phyloP scores from a whole-genome alignment of 2,329 filamentous ascomycete genomes.

The Cladosporium sp. region DNA sequence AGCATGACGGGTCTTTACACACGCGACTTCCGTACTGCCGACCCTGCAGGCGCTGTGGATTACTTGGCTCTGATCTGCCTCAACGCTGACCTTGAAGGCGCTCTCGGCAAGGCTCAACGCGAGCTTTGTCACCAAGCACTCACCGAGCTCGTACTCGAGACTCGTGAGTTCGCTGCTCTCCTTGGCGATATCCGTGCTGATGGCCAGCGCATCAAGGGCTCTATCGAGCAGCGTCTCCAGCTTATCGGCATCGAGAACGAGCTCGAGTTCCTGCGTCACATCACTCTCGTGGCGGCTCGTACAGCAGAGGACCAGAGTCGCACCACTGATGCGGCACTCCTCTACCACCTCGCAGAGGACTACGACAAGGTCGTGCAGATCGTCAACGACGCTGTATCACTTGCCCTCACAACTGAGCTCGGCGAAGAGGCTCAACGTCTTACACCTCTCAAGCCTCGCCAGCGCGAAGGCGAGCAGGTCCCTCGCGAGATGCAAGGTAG shows the following conservation, averaged over 20 bases:
- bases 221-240: conserved; percentile 80
- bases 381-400: conserved; percentile 84
- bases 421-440: conserved; percentile 77
- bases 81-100: conserved; percentile 77
- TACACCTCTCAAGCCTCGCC: conserved; percentile 74
- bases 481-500: conserved; percentile 51
- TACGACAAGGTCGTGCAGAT: conserved; percentile 93
- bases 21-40: conserved; percentile 86
- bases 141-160: conserved; percentile 93
- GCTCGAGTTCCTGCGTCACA: conserved; percentile 83
- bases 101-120: conserved; percentile 73
- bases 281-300: conserved; percentile 87
- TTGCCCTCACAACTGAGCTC: conserved; percentile 82
- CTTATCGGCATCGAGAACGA: conserved; percentile 80
- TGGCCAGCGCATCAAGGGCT: conserved; percentile 79
- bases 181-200: conserved; percentile 88
- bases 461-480: conserved; percentile 34
- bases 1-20: conserved; percentile 95
- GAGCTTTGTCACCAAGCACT: conserved; percentile 88
- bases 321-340: conserved; percentile 86
- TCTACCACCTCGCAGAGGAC: conserved; percentile 93
- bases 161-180: conserved; percentile 89
- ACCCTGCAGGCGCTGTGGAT: conserved; percentile 86
- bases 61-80: conserved; percentile 91
- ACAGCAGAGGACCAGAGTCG: conserved; percentile 93